Percentiles rank a stretch among this genome's conserved stretches.
Evolutionary conservation across 768 basidiomycete genomes (phyloP).

Genomic region (Peribolospora kevripleyi): DNA sequence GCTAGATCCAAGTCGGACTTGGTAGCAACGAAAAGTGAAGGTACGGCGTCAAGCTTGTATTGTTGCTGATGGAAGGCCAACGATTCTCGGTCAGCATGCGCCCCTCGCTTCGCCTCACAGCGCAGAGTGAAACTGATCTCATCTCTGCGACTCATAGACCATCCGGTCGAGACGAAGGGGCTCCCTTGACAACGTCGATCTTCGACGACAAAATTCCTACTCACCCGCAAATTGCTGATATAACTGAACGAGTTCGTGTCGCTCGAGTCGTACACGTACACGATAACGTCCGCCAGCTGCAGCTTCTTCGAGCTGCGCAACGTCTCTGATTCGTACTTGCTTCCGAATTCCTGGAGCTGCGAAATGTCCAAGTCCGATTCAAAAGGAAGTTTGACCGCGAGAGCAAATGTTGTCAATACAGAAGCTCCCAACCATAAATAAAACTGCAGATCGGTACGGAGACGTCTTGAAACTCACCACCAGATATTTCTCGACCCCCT

Average conservation of each 20-base stretch:
- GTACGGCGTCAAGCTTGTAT: conserved; percentile 82
- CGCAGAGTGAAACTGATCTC: background rate
- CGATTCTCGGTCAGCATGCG: too few species aligned
- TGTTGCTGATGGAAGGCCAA: conserved; percentile 44
- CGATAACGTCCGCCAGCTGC: conserved; percentile 75
- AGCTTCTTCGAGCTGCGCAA: conserved; percentile 72
- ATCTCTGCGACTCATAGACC: background rate
- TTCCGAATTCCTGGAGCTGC: conserved; percentile 91
- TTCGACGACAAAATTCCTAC: conserved; percentile 13
- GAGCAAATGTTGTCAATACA: background rate
- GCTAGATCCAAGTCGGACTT: conserved; percentile 95
- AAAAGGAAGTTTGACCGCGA: background rate
- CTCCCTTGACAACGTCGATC: background rate
- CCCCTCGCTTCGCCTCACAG: background rate
- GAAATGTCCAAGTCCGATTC: background rate
- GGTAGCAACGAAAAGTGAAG: conserved; percentile 91
- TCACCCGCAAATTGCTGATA: conserved; percentile 78
- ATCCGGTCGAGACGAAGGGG: background rate
- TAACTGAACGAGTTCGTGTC: conserved; percentile 98
- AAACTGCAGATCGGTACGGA: background rate
- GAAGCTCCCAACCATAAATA: background rate
- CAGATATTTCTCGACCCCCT: conserved; percentile 83
- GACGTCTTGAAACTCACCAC: conserved; percentile 38
- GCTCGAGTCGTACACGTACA: conserved; percentile 90
- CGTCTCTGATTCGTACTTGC: conserved; percentile 75